Conservation (phyloP, 2,329 filamentous ascomycete species). For the Ophiostoma tasmaniense region DNA sequence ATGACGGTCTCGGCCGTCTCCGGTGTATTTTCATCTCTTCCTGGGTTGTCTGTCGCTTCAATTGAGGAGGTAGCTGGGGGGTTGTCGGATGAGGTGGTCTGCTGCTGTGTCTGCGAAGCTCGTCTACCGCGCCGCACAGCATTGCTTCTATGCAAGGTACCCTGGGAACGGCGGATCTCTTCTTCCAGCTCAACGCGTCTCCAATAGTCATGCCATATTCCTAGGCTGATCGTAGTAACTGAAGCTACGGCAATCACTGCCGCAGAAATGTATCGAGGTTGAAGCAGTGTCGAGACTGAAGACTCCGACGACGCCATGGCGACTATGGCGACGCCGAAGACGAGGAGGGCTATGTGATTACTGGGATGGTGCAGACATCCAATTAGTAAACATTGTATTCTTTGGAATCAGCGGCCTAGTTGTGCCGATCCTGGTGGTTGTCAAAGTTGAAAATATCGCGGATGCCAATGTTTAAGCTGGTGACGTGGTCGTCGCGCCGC, state of each 20-base stretch:
- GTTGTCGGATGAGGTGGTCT: background rate
- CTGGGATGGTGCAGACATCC: background rate
- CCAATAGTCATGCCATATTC: constrained; percentile 15
- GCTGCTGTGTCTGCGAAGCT: constrained; percentile 8
- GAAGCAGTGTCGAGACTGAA: constrained; percentile 14
- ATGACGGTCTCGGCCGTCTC: constrained; percentile 22
- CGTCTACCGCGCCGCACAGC: constrained; percentile 20
- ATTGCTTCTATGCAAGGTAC: constrained; percentile 11
- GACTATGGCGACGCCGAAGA: background rate
- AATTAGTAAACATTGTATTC: background rate
- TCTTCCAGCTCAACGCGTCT: constrained; percentile 11
- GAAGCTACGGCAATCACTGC: constrained; percentile 19
- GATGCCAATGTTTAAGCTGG: background rate
- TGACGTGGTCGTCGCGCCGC: background rate
- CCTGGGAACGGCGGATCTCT: background rate
- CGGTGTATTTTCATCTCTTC: constrained; percentile 9
- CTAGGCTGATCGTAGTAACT: constrained; percentile 17
- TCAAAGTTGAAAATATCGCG: background rate
- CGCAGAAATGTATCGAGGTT: constrained; percentile 19
- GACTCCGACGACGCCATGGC: constrained; percentile 11
- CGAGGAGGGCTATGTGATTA: background rate
- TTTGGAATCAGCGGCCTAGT: background rate
- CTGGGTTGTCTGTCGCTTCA: background rate
- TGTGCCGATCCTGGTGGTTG: background rate
- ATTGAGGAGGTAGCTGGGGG: background rate